Conservation (phyloP, 371 early-diverging fungal genomes). For the Mortierella sp. region DNA sequence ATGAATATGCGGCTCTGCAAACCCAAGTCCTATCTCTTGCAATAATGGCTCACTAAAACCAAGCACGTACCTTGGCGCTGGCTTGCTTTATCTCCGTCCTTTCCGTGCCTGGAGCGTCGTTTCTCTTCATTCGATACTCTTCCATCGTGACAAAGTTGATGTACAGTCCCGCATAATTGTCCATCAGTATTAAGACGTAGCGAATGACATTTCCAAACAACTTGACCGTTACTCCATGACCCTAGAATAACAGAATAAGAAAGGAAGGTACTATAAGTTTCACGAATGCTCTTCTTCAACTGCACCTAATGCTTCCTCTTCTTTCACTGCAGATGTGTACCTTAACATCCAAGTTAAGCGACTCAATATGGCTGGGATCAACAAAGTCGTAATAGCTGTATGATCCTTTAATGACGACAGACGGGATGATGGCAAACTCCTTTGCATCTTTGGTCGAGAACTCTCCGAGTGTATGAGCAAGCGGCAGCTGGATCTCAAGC, state of each 20-base stretch:
- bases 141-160: constrained; percentile 79
- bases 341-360: constrained; percentile 73
- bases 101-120: constrained; percentile 61
- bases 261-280: background rate
- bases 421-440: constrained; percentile 68
- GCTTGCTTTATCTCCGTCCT: constrained; percentile 67
- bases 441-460: constrained; percentile 72
- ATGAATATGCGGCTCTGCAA: background rate
- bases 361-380: constrained; percentile 71
- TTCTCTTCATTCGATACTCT: constrained; percentile 74
- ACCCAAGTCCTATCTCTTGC: background rate
- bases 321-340: constrained; percentile 46
- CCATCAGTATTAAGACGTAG: constrained; percentile 79
- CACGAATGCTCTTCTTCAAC: background rate
- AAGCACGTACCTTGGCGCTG: constrained; percentile 67
- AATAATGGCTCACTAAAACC: too few species aligned
- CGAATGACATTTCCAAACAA: constrained; percentile 80
- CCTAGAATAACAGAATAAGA: constrained; percentile 39
- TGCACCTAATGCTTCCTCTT: background rate
- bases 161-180: constrained; percentile 84
- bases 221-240: constrained; percentile 71
- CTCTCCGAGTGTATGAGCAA: constrained; percentile 80
- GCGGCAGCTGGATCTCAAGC: constrained; percentile 71
- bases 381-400: constrained; percentile 76
- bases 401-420: constrained; percentile 67